Base-by-base conservation (phyloP, 768 basidiomycete genomes). In the Tricholoma matsutake region DNA sequence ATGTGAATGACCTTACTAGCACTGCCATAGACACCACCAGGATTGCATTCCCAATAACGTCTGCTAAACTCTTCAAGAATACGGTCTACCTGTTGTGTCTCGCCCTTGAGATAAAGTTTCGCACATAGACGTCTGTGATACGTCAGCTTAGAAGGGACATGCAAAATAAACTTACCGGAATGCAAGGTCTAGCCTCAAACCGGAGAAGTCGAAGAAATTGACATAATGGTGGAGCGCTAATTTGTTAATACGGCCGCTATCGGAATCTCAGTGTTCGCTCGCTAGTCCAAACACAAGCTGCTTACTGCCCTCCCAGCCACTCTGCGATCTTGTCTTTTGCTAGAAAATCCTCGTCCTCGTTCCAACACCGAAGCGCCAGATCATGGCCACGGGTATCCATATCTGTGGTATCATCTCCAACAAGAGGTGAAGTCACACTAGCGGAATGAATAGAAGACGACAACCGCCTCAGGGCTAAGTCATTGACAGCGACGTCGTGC, bases 61-160 rank as follows among this genome's bases (percentile, higher is more conserved):
- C 86, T 79, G 67, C 92, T 92, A 67, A 99, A 98, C 63, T 87
- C 88, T 62, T 94, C 94, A 5, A 99, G 81, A 63, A 99, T 98
- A 45, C 97, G 88, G 72, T 98, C 97, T 45, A 99, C 90, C 76
- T 98, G 96, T 70, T 99, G 97, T 0, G 96, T 96, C 73, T 99
- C 97, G 1, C 88, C 97, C 73, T 94, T 96, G 61, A 99, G 83
- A 72, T 84, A 98, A 2, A 99, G 82, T 72, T 96, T 97, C 11
- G 88, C 87, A 71, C 96, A 98, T 10, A 99, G 77, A 22, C 87
- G 88, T 63, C 96, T 95, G 66, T 8, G 45, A 53, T 29, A 22
- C 18, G 25, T 65, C 20, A 60, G 51, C 14, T 18, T 13, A 18
- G 34, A 52, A 10, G 47, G 29, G 35, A 29, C 9, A n/a, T 20